phyloP scores from a whole-genome alignment of 306 rosid genomes.

The Vigna hirtella region DNA sequence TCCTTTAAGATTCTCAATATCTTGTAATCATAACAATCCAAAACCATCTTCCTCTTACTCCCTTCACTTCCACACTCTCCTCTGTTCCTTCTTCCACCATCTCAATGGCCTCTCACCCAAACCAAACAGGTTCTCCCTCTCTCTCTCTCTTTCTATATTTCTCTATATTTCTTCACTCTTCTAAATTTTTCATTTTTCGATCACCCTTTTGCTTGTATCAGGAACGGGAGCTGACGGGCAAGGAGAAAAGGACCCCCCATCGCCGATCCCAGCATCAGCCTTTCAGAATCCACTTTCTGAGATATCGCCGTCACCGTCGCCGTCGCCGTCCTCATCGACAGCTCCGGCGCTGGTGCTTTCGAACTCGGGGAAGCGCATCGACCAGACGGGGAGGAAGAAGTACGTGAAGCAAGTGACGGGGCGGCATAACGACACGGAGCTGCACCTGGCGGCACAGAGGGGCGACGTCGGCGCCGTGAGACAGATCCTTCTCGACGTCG shows the following conservation, averaged over 20 bases:
- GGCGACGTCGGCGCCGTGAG: constrained; percentile 90
- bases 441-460: constrained; percentile 96
- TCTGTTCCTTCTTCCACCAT: background rate
- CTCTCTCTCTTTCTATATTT: background rate
- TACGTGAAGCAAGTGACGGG: constrained; percentile 99
- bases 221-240: constrained; percentile 38
- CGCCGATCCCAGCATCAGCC: constrained; percentile 9
- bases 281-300: constrained; percentile 52
- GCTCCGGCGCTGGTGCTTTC: constrained; percentile 95
- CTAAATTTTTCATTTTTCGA: constrained; percentile 23
- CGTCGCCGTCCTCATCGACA: constrained; percentile 81
- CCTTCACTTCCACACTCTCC: constrained; percentile 32
- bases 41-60: background rate
- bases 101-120: constrained; percentile 47
- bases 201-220: constrained; percentile 29
- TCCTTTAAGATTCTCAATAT: background rate
- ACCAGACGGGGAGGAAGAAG: constrained; percentile 95
- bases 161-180: background rate
- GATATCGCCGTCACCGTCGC: constrained; percentile 72
- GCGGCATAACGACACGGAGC: constrained; percentile 91
- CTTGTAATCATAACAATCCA: background rate
- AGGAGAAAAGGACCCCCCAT: constrained; percentile 58
- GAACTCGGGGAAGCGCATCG: constrained; percentile 94
- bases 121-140: constrained; percentile 43
- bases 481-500: constrained; percentile 82